Conservation (phyloP, 2,329 filamentous ascomycete genomes). For the Scorias spongiosa region DNA sequence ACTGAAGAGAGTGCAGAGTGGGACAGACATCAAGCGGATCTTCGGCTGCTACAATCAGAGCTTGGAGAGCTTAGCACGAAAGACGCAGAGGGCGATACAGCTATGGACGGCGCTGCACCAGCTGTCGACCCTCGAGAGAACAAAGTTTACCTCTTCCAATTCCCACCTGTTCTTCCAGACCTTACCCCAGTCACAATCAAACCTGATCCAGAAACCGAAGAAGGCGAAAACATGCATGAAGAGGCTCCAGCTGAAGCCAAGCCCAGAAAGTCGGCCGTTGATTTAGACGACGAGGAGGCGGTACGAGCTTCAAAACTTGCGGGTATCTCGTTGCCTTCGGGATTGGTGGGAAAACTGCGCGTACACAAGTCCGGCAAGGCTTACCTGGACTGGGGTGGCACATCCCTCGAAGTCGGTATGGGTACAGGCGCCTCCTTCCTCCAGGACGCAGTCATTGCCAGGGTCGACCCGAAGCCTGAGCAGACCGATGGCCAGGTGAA, state of each 20-base stretch:
- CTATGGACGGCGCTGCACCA: slow-evolving; percentile 19
- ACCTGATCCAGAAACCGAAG: slow-evolving; percentile 11
- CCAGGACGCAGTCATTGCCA: slow-evolving; percentile 40
- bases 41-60: slow-evolving; percentile 31
- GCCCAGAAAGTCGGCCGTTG: background rate
- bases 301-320: background rate
- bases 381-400: slow-evolving; percentile 48
- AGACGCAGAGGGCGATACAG: slow-evolving; percentile 28
- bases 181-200: slow-evolving; percentile 28
- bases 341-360: slow-evolving; percentile 44
- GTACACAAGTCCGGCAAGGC: slow-evolving; percentile 47
- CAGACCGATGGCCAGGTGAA: slow-evolving; percentile 5
- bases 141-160: slow-evolving; percentile 47
- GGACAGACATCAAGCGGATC: slow-evolving; percentile 31
- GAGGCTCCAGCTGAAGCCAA: background rate
- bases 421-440: slow-evolving; percentile 42
- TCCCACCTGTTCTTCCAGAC: slow-evolving; percentile 46
- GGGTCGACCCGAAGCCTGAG: slow-evolving; percentile 9
- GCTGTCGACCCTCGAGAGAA: slow-evolving; percentile 31
- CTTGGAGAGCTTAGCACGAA: slow-evolving; percentile 26
- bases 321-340: slow-evolving; percentile 29
- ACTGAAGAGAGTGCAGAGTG: slow-evolving; percentile 38
- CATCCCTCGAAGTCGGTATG: slow-evolving; percentile 41
- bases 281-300: background rate
- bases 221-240: background rate